A percentile compares a stretch with the other conserved stretches of the same genome.
Conservation (phyloP, 352 stramenopile species). For the Globisporangium recalcitrans region DNA sequence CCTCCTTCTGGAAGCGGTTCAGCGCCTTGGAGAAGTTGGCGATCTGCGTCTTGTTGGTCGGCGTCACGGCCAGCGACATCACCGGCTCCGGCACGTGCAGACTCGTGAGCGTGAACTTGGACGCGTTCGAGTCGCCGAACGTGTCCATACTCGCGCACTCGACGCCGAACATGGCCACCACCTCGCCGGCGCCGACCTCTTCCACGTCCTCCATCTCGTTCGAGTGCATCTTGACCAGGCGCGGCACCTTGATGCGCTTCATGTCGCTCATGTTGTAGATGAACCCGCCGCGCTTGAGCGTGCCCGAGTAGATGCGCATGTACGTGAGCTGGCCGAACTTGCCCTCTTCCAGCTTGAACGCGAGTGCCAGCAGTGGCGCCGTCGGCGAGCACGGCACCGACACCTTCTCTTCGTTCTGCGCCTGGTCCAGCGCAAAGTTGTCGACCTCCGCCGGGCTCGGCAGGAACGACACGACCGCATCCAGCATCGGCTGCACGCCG, state of each 20-base stretch:
- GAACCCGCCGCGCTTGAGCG: conserved; percentile 80
- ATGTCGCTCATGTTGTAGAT: conserved; percentile 89
- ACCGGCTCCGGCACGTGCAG: conserved; percentile 98
- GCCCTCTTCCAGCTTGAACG: conserved; percentile 99
- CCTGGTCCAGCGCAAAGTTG: conserved; percentile 95
- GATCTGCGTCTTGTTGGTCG: conserved; percentile 91
- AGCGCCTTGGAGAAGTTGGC: conserved; percentile 95
- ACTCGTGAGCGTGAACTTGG: conserved; percentile 93
- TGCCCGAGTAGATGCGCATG: conserved; percentile 91
- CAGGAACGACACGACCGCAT: conserved; percentile 97
- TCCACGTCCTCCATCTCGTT: conserved; percentile 99
- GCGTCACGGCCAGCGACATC: conserved; percentile 97
- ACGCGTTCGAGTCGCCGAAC: conserved; percentile 88
- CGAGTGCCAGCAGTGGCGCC: conserved; percentile 93
- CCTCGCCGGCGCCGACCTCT: conserved; percentile 91
- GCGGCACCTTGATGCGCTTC: conserved; percentile 94
- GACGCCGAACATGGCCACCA: conserved; percentile 99
- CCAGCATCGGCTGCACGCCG: conserved; percentile 97
- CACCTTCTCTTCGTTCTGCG: conserved; percentile 89
- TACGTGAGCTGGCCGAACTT: conserved; percentile 99
- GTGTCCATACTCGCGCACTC: conserved; percentile 99
- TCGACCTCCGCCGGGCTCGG: conserved; percentile 91
- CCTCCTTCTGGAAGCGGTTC: conserved; percentile 97
- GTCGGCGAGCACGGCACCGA: conserved; percentile 82
- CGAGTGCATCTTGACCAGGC: conserved; percentile 99